phyloP scores from a whole-genome alignment of 75 land plant genomes.

The Ceratopteris richardii region DNA sequence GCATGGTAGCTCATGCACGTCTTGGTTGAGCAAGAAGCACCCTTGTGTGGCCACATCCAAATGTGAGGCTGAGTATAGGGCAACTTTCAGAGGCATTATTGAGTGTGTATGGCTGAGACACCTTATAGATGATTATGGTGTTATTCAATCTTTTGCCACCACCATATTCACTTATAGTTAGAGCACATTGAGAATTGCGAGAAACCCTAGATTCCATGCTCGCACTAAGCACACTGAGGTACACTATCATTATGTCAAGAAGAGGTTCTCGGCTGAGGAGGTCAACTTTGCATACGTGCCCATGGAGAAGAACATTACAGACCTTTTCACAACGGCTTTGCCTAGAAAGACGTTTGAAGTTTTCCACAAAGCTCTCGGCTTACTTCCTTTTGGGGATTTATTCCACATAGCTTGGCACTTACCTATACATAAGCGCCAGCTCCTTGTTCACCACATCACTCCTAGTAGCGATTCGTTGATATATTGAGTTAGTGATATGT shows the following conservation, averaged over 20 bases:
- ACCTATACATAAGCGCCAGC: too few species aligned
- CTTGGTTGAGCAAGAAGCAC: constrained; percentile 8
- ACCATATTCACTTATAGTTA: background rate
- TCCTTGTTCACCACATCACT: too few species aligned
- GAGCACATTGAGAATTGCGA: constrained; percentile 8
- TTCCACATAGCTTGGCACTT: too few species aligned
- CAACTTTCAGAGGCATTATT: background rate
- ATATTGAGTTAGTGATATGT: too few species aligned
- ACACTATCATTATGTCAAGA: too few species aligned
- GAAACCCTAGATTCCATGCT: constrained; percentile 9
- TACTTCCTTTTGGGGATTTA: too few species aligned
- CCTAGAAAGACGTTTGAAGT: background rate
- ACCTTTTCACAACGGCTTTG: too few species aligned
- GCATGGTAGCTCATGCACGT: background rate
- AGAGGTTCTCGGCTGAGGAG: background rate
- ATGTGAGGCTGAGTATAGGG: constrained; percentile 5
- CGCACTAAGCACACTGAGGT: constrained; percentile 6
- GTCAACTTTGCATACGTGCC: too few species aligned
- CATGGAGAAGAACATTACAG: too few species aligned
- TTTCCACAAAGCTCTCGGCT: background rate
- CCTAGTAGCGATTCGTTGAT: too few species aligned
- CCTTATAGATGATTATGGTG: background rate
- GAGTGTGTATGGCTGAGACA: constrained; percentile 5
- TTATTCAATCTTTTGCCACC: background rate
- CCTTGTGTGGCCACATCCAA: constrained; percentile 7